Evolutionary conservation across 257 asterid species (phyloP).

Genomic region (Solanum appendiculatum): DNA sequence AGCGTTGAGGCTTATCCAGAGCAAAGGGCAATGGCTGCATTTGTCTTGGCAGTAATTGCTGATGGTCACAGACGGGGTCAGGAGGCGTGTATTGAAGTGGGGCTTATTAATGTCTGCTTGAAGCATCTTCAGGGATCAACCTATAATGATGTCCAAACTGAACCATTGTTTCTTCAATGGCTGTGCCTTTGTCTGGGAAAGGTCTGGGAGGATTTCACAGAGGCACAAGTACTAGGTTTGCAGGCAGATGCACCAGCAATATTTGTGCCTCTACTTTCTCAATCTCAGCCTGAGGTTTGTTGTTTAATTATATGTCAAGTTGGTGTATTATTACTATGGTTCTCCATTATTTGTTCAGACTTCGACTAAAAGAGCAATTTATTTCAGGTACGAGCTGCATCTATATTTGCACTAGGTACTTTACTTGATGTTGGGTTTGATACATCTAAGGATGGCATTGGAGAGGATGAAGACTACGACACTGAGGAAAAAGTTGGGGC

Average conservation of each 20-base stretch:
- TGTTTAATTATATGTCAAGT: not conserved
- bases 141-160: conserved; percentile 68
- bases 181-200: conserved; percentile 93
- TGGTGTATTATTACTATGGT: not conserved
- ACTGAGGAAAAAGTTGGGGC: conserved; percentile 79
- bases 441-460: conserved; percentile 61
- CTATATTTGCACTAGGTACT: conserved; percentile 86
- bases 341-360: not conserved
- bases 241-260: conserved; percentile 81
- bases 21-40: conserved; percentile 99
- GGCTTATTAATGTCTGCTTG: conserved; percentile 64
- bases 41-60: conserved; percentile 88
- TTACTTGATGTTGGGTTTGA: conserved; percentile 75
- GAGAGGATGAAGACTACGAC: conserved; percentile 57
- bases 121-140: conserved; percentile 75
- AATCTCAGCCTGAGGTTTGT: conserved; percentile 94
- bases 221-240: conserved; percentile 76
- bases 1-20: conserved; percentile 93
- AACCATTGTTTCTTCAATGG: conserved; percentile 93
- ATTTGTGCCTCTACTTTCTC: conserved; percentile 72
- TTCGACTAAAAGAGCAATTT: not conserved
- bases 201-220: conserved; percentile 84
- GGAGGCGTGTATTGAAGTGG: conserved; percentile 81
- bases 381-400: conserved; percentile 85
- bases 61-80: conserved; percentile 95